Evolutionary conservation across 345 rosid genomes (phyloP).

Genomic region (Hevea brasiliensis): DNA sequence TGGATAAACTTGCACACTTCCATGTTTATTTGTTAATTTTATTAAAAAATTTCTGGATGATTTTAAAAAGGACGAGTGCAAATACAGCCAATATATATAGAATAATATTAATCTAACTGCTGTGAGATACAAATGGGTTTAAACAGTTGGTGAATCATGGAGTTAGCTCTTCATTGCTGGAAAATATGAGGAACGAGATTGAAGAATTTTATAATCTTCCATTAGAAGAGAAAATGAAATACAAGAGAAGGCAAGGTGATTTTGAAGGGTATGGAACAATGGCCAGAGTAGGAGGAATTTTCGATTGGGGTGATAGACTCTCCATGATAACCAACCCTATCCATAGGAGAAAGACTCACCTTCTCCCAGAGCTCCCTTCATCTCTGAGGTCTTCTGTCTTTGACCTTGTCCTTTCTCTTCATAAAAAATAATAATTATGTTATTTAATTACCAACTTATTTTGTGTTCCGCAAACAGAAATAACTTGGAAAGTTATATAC

Average conservation of each 20-base stretch:
- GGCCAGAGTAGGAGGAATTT: conserved; percentile 4
- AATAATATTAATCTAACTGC: too few relatives aligned
- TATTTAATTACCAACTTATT: too few relatives aligned
- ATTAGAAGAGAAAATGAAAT: conserved; percentile 35
- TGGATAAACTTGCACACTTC: not conserved
- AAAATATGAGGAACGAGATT: conserved; percentile 25
- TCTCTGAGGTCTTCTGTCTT: conserved; percentile 30
- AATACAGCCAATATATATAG: not conserved
- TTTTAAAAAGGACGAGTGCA: not conserved
- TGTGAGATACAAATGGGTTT: not conserved
- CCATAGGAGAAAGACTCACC: conserved; percentile 32
- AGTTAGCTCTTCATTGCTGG: conserved; percentile 19
- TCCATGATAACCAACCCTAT: conserved; percentile 24
- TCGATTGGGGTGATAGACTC: conserved; percentile 31
- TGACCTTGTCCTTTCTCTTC: not conserved
- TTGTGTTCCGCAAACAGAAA: conserved; percentile 18
- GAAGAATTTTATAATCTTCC: conserved; percentile 34
- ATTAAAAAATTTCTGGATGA: too few relatives aligned
- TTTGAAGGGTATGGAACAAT: conserved; percentile 27
- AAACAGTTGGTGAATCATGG: conserved; percentile 42
- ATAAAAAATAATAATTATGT: too few relatives aligned
- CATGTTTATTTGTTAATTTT: not conserved
- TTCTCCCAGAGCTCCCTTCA: conserved; percentile 44
- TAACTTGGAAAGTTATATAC: conserved; percentile 26
- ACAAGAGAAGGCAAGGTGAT: conserved; percentile 24